These are phyloP conservation scores for Hirschfeldia incana DNA, from an alignment of 345 rosid species.

Conservation along the genomic window DNA sequence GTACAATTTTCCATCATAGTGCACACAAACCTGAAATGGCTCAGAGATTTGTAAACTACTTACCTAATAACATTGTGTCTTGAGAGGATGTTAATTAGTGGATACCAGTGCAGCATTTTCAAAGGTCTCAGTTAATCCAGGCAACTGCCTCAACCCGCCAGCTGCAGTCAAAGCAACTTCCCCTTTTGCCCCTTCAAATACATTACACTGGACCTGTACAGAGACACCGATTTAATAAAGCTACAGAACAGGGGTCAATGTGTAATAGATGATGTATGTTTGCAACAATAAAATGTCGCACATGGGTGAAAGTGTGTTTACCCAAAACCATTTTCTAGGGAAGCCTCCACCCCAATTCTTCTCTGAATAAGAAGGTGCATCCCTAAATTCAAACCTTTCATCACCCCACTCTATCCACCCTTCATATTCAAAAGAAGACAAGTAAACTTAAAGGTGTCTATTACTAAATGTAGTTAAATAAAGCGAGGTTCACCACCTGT, in stretches of 20 bases:
- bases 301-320: conserved; percentile 38
- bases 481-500: conserved; percentile 52
- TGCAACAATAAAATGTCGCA: conserved; percentile 5
- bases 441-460: not conserved
- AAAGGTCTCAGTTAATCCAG: conserved; percentile 62
- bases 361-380: conserved; percentile 96
- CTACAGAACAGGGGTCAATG: not conserved
- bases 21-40: conserved; percentile 80
- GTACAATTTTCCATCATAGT: conserved; percentile 69
- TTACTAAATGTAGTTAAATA: not conserved
- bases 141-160: conserved; percentile 88
- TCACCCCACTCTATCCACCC: conserved; percentile 99
- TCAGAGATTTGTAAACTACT: conserved; percentile 5
- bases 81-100: conserved; percentile 13
- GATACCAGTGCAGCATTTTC: conserved; percentile 93
- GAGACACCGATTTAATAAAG: conserved; percentile 21
- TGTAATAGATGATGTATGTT: not conserved
- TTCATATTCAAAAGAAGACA: conserved; percentile 37
- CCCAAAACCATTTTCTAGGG: conserved; percentile 99
- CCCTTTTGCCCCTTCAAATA: conserved; percentile 82
- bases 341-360: conserved; percentile 99
- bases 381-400: conserved; percentile 79
- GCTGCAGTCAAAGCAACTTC: conserved; percentile 86
- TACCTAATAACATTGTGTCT: not conserved
- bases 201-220: conserved; percentile 86